Base-by-base conservation (phyloP, 139 green algal species). In the Gonium pectorale region DNA sequence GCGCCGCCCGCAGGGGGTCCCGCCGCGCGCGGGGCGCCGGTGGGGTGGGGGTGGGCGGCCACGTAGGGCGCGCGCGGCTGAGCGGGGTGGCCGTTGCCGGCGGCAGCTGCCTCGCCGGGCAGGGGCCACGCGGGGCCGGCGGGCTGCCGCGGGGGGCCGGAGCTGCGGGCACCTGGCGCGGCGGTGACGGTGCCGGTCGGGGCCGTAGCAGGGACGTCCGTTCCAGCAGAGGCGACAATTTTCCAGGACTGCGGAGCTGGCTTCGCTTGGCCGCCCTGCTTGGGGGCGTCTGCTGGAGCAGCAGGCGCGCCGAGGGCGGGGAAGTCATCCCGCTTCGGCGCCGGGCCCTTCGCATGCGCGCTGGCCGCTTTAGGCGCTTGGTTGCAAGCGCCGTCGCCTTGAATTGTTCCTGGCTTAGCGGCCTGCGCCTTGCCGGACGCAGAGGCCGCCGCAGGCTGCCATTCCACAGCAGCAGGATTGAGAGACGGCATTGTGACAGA, bases 381-480 rank as follows among this genome's bases (percentile, higher is more conserved):
- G n/a, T n/a, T n/a, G n/a, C n/a, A n/a, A n/a, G n/a, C n/a, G n/a
- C n/a, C n/a, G 49, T 19, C 19, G 17, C 49, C 17, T 56, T 56
- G 19, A 26, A 26, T 56, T 15, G 19, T 15, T 56, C 19, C 17
- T 56, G 17, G 49, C 49, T 56, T 19, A 15, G 19, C 17, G 17
- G 17, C 49, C 19, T 15, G 49, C 49, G 17, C 49, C 19, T 56
- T 56, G 49, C 17, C 49, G 49, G 17, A 56, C n/a, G n/a, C n/a
- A n/a, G 68, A 62, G 68, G 68, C 68, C 68, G 71, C 71, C 49
- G 71, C 29, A 24, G 72, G 71, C 43, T 40, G 49, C 51, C 52
- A 80, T 38, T 80, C 72, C 4, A 52, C 43, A 35, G 72, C 72
- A 15, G 24, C 52, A 17, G 72, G 72, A 37, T 80, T 80, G 35